Percentiles rank a stretch among this genome's conserved stretches.
phyloP scores from a whole-genome alignment of 2,329 filamentous ascomycete genomes.

The Stenocarpella maydis region DNA sequence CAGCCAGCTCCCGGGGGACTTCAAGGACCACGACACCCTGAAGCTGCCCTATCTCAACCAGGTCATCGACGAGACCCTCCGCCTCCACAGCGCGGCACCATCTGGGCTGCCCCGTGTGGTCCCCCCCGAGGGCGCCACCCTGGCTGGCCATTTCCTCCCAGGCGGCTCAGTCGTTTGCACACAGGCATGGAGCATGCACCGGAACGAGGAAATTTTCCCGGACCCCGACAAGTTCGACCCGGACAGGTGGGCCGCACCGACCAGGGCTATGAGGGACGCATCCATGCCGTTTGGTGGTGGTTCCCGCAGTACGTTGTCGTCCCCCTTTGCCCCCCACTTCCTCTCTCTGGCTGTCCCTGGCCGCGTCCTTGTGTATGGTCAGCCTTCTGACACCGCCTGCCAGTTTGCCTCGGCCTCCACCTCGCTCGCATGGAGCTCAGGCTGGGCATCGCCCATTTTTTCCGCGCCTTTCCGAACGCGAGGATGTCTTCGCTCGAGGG shows the following conservation, averaged over 20 bases:
- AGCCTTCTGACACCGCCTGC: conserved; percentile 49
- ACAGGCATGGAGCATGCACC: conserved; percentile 58
- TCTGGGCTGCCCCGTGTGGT: conserved; percentile 50
- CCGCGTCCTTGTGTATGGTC: not conserved
- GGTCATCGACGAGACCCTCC: conserved; percentile 55
- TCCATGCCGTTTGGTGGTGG: conserved; percentile 44
- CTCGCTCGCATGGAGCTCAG: conserved; percentile 63
- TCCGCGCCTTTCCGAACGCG: conserved; percentile 46
- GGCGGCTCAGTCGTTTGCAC: conserved; percentile 50
- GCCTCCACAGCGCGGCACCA: conserved; percentile 52
- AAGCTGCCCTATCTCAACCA: conserved; percentile 50
- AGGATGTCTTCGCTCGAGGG: conserved; percentile 41
- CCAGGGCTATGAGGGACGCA: conserved; percentile 41
- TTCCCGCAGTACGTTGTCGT: conserved; percentile 39
- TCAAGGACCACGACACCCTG: conserved; percentile 45
- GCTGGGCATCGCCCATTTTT: conserved; percentile 58
- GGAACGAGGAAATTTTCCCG: conserved; percentile 50
- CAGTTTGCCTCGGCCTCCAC: conserved; percentile 61
- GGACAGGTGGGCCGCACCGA: conserved; percentile 48
- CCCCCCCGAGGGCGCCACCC: conserved; percentile 48
- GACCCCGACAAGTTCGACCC: conserved; percentile 49
- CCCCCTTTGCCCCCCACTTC: too few relatives aligned
- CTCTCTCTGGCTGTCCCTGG: not conserved
- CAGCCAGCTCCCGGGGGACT: conserved; percentile 43
- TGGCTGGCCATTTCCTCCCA: conserved; percentile 51